Evolutionary conservation across 257 asterid species (phyloP).

Genomic region (Solanum habrochaites): DNA sequence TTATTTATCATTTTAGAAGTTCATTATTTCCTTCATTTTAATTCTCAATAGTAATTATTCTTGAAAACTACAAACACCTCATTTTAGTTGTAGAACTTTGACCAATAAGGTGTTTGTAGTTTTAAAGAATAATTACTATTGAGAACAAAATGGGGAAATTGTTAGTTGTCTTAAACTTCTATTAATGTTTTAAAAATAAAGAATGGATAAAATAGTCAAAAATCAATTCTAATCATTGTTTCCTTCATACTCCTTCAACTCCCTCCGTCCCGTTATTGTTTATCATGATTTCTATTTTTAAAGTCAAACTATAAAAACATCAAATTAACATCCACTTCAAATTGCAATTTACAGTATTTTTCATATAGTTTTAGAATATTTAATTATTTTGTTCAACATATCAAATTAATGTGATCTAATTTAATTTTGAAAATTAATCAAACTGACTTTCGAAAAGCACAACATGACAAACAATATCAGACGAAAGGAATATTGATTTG

Average conservation of each 20-base stretch:
- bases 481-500: rapidly evolving
- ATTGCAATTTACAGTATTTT: too few species aligned
- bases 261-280: too few species aligned
- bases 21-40: not conserved
- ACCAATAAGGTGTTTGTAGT: not conserved
- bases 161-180: not conserved
- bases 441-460: rapidly evolving
- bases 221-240: not conserved
- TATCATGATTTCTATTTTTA: too few species aligned
- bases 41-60: not conserved
- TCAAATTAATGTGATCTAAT: too few species aligned
- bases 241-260: not conserved
- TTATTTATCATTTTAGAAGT: not conserved
- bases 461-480: too few species aligned
- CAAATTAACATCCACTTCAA: too few species aligned
- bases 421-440: too few species aligned
- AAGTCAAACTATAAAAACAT: too few species aligned
- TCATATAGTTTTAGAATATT: too few species aligned
- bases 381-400: too few species aligned
- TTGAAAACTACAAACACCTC: not conserved
- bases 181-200: not conserved
- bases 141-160: not conserved
- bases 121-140: not conserved
- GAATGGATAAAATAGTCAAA: not conserved
- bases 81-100: not conserved